Percentiles rank a stretch among this genome's conserved stretches.
These are phyloP conservation scores for Metschnikowia sp. DNA, from an alignment of 805 yeast species.

Conservation along the genomic window DNA sequence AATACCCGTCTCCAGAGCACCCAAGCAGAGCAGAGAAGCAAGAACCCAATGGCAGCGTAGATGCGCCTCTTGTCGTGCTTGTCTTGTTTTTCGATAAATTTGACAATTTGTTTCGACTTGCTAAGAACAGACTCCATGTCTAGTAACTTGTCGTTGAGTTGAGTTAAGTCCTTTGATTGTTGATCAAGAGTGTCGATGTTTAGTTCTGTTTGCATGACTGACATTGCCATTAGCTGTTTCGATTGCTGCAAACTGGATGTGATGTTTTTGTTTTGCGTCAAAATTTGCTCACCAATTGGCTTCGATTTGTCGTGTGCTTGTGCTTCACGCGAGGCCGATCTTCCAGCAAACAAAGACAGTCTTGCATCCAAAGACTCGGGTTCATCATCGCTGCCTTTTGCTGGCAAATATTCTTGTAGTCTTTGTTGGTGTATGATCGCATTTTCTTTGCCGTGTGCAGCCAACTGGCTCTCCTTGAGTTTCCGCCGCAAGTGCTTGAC, in stretches of 20 bases:
- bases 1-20: constrained; percentile 49
- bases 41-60: constrained; percentile 45
- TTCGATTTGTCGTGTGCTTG: constrained; percentile 9
- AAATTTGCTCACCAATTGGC: constrained; percentile 37
- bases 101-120: constrained; percentile 45
- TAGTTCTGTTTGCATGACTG: constrained; percentile 50
- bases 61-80: constrained; percentile 46
- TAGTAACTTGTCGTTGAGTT: constrained; percentile 39
- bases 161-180: constrained; percentile 41
- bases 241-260: constrained; percentile 47
- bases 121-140: constrained; percentile 40
- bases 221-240: constrained; percentile 45
- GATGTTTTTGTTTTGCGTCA: constrained; percentile 45
- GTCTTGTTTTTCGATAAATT: constrained; percentile 51
- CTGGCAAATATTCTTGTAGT: constrained; percentile 21
- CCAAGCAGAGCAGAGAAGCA: constrained; percentile 45
- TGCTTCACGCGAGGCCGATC: constrained; percentile 4
- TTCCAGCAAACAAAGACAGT: constrained; percentile 11
- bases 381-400: not conserved
- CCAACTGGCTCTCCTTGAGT: constrained; percentile 29
- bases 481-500: constrained; percentile 20
- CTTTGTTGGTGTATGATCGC: constrained; percentile 31
- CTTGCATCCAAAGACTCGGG: constrained; percentile 1
- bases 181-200: constrained; percentile 46
- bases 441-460: constrained; percentile 24